Evolutionary conservation across 805 yeast species (phyloP), one percentile per base, ranked within the genome.

Genomic region (Kazachstania psychrophila): DNA sequence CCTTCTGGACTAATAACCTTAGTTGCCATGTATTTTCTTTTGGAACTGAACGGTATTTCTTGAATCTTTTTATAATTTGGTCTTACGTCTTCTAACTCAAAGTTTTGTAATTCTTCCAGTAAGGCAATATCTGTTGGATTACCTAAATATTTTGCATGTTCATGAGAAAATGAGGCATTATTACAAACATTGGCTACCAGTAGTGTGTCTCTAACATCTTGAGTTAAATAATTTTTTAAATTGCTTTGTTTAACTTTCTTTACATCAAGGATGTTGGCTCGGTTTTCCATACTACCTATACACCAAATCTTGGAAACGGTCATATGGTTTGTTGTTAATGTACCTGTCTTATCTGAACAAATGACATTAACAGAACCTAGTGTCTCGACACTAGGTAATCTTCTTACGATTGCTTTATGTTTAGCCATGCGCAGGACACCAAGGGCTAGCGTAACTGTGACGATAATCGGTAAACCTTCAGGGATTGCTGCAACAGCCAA

Each of bases 401-500:
- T 75, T 54, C 88, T 82, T 36, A 92, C 95, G 55, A 92, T 92
- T 3, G 97, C 98, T 51, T 81, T 83, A 49, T 87, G 79, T 36
- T 75, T 77, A 5, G 98, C 96, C 98, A 92, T 92, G 64, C 97
- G 72, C 47, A 92, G 68, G 30, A 92, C 98, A 34, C 98, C 98
- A 16, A 92, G 68, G 0, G 98, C 98, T 44, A 92, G 68, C 0
- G 98, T 92, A 8, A 92, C 98, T 5, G 99, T 89, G 28, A 92
- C 98, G 57, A 92, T 92, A 51, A 92, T 89, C 0, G 99, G 98
- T 48, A 92, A 72, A 36, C 99, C 99, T 62, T 92, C 99, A 5
- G 99, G 98, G 49, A 92, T 92, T 2, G 98, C 98, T 33, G 98
- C 98, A 13, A 92, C 99, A 3, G 98, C 99, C 44, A 92, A 69